Conservation (phyloP, 75 land plant species). For the Selaginella tamariscina region DNA sequence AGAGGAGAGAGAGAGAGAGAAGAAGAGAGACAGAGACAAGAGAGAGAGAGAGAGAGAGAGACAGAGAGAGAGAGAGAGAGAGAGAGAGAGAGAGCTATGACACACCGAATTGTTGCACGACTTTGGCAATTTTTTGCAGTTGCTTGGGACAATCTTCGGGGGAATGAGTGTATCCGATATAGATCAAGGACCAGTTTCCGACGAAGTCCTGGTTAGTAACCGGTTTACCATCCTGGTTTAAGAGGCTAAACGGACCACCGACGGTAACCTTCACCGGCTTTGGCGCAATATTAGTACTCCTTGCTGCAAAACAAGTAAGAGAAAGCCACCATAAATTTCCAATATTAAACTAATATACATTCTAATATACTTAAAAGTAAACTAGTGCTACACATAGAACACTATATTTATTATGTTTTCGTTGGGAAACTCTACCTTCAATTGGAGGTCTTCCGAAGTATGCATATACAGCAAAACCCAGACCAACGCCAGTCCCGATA, state of each 20-base stretch:
- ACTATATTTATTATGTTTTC: too few species aligned
- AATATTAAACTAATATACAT: too few species aligned
- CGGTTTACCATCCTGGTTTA: conserved; percentile 26
- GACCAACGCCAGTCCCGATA: neutral
- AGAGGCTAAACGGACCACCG: conserved; percentile 52
- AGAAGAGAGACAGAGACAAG: too few species aligned
- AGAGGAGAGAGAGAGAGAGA: too few species aligned
- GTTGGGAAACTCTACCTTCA: neutral
- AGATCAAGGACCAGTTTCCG: conserved; percentile 56
- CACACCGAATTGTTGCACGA: neutral
- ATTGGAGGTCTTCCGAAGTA: neutral
- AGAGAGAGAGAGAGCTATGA: neutral
- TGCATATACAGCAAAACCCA: neutral
- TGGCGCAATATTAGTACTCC: neutral
- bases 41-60: too few species aligned
- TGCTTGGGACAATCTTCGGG: conserved; percentile 68
- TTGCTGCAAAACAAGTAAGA: too few species aligned
- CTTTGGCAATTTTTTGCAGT: conserved; percentile 44
- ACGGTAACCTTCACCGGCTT: conserved; percentile 16
- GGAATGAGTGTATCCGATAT: conserved; percentile 74
- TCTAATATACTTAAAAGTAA: neutral
- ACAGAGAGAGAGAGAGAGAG: too few species aligned
- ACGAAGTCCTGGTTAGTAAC: conserved; percentile 39
- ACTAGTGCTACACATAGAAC: neutral
- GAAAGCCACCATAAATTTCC: too few species aligned